Evolutionary conservation across 2,329 filamentous ascomycete species (phyloP).

Genomic region (Pseudogymnoascus sp.): DNA sequence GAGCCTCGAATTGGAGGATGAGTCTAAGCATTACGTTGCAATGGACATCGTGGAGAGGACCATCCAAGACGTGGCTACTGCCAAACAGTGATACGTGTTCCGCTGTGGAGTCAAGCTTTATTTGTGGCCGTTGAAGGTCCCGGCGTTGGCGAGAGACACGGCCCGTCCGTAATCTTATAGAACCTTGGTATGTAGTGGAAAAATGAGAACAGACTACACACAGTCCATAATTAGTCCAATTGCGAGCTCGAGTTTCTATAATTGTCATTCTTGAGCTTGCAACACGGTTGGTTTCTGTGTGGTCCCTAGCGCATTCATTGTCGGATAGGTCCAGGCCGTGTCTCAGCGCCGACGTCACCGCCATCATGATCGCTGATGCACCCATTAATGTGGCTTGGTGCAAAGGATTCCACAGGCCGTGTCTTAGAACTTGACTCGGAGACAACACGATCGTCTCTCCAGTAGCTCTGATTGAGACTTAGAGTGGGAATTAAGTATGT

Average conservation of each 20-base stretch:
- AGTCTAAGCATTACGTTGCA: not conserved
- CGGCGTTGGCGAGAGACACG: not conserved
- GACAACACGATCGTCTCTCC: not conserved
- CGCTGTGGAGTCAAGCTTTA: not conserved
- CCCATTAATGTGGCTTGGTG: not conserved
- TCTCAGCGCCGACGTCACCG: not conserved
- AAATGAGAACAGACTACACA: not conserved
- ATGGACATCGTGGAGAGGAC: not conserved
- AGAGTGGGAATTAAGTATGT: not conserved
- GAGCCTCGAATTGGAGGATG: conserved; percentile 2
- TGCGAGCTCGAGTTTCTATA: not conserved
- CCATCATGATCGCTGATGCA: not conserved
- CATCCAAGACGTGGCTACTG: not conserved
- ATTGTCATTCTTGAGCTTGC: not conserved
- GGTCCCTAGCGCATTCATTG: not conserved
- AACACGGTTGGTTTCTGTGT: not conserved
- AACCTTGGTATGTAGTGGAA: not conserved
- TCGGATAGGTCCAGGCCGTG: not conserved
- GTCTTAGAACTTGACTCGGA: not conserved
- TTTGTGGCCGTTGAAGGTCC: not conserved
- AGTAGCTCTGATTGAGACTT: not conserved
- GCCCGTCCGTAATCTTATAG: not conserved
- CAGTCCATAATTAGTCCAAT: not conserved
- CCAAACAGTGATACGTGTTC: not conserved
- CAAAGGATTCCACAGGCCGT: not conserved